Percentiles rank a stretch among this genome's conserved stretches.
phyloP scores from a whole-genome alignment of 2,329 filamentous ascomycete genomes.

The Laburnicola sp. region DNA sequence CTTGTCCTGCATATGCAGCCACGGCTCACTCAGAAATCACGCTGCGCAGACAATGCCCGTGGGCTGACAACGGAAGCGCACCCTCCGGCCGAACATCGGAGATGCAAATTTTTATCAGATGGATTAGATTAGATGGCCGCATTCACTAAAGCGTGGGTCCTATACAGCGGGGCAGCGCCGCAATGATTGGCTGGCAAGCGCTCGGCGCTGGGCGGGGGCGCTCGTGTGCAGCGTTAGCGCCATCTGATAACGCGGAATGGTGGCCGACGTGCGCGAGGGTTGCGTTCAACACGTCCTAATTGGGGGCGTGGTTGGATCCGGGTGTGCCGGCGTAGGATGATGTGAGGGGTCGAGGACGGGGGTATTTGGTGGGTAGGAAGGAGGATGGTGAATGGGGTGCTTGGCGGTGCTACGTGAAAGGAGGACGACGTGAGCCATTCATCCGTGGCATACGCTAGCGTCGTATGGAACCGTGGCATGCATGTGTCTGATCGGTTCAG shows the following conservation, averaged over 20 bases:
- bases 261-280: no score
- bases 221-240: constrained; percentile 24
- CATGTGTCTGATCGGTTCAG: neutral
- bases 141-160: constrained; percentile 11
- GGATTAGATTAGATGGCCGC: constrained; percentile 33
- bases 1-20: no score
- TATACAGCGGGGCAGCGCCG: neutral
- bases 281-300: constrained; percentile 11
- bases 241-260: constrained; percentile 33
- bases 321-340: neutral
- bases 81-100: constrained; percentile 29
- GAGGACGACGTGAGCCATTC: neutral
- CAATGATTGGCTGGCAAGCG: constrained; percentile 7
- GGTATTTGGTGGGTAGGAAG: neutral
- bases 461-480: neutral
- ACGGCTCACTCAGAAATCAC: neutral
- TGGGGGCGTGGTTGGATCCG: constrained; percentile 4
- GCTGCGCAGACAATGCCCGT: neutral
- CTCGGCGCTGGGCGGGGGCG: constrained; percentile 3
- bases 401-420: neutral
- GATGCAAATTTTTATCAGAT: constrained; percentile 34
- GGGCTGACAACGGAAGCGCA: constrained; percentile 5
- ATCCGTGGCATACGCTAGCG: neutral
- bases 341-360: neutral
- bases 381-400: neutral